Evolutionary conservation across 2,329 filamentous ascomycete species (phyloP).

Genomic region (Calonectria multiphialidica): DNA sequence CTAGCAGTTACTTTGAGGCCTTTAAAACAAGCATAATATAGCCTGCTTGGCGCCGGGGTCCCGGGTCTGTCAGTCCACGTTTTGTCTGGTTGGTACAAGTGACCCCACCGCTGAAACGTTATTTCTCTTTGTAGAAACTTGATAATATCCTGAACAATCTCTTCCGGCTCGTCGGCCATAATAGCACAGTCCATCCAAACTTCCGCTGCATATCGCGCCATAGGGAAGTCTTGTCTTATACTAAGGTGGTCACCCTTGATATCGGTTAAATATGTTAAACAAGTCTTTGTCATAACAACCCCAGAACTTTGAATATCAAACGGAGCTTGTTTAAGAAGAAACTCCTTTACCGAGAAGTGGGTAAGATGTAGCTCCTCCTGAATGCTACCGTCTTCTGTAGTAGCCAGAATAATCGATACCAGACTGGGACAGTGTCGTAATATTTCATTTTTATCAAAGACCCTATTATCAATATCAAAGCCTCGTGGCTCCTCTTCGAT

Average conservation of each 20-base stretch:
- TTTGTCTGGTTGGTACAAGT: constrained; percentile 18
- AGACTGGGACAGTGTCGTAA: constrained; percentile 34
- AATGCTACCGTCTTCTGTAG: neutral
- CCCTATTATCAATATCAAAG: constrained; percentile 27
- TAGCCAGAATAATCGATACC: constrained; percentile 14
- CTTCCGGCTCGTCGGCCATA: constrained; percentile 9
- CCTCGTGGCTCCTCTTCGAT: constrained; percentile 21
- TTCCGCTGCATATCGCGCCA: constrained; percentile 36
- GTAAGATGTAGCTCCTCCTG: constrained; percentile 36
- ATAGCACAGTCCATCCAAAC: constrained; percentile 24
- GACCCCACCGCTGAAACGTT: constrained; percentile 28
- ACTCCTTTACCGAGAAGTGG: constrained; percentile 44
- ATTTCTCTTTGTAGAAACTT: constrained; percentile 26
- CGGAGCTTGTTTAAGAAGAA: constrained; percentile 25
- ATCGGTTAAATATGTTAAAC: constrained; percentile 36
- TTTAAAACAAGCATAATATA: neutral
- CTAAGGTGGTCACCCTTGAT: constrained; percentile 17
- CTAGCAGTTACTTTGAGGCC: too few species aligned
- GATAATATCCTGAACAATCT: constrained; percentile 17
- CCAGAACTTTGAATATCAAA: neutral
- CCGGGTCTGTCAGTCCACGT: neutral
- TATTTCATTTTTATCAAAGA: neutral
- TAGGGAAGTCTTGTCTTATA: constrained; percentile 28
- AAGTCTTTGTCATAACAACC: constrained; percentile 35
- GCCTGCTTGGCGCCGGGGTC: neutral